These are phyloP conservation scores for Saccharomycopsis malanga DNA, from an alignment of 805 yeast genomes.

Conservation along the genomic window DNA sequence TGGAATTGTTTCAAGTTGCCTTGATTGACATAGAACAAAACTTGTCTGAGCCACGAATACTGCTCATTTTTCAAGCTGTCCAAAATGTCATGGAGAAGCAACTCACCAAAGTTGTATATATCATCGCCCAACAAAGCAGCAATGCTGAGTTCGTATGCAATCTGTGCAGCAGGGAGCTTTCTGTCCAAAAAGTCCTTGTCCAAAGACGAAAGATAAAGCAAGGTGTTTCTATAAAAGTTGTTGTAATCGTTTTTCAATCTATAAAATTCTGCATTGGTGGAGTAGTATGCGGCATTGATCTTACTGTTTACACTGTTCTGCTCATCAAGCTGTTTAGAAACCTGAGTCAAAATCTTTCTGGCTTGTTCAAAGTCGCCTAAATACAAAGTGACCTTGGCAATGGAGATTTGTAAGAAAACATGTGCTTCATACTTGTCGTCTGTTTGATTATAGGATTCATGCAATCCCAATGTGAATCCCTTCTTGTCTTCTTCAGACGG, in stretches of 20 bases:
- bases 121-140: slow-evolving; percentile 88
- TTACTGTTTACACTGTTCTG: slow-evolving; percentile 48
- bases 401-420: slow-evolving; percentile 43
- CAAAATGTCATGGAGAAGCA: slow-evolving; percentile 82
- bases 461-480: slow-evolving; percentile 22
- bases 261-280: slow-evolving; percentile 69
- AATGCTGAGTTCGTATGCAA: slow-evolving; percentile 71
- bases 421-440: slow-evolving; percentile 20
- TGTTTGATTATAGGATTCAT: slow-evolving; percentile 17
- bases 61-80: slow-evolving; percentile 39
- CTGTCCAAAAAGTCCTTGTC: slow-evolving; percentile 33
- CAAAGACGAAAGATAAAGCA: slow-evolving; percentile 76
- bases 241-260: slow-evolving; percentile 74
- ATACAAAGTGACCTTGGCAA: slow-evolving; percentile 61
- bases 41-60: slow-evolving; percentile 63
- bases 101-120: slow-evolving; percentile 93
- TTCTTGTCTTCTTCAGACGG: slow-evolving; percentile 29
- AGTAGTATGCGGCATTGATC: slow-evolving; percentile 77
- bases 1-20: slow-evolving; percentile 73
- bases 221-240: slow-evolving; percentile 69
- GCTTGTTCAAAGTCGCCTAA: slow-evolving; percentile 52
- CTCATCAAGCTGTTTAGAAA: slow-evolving; percentile 50
- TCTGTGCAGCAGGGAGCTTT: slow-evolving; percentile 37
- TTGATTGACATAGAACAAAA: slow-evolving; percentile 63
- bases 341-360: slow-evolving; percentile 57